A percentile compares a stretch with the other conserved stretches of the same genome.
These are phyloP conservation scores for Cynanchum wilfordii DNA, from an alignment of 257 asterid genomes.

Conservation along the genomic window DNA sequence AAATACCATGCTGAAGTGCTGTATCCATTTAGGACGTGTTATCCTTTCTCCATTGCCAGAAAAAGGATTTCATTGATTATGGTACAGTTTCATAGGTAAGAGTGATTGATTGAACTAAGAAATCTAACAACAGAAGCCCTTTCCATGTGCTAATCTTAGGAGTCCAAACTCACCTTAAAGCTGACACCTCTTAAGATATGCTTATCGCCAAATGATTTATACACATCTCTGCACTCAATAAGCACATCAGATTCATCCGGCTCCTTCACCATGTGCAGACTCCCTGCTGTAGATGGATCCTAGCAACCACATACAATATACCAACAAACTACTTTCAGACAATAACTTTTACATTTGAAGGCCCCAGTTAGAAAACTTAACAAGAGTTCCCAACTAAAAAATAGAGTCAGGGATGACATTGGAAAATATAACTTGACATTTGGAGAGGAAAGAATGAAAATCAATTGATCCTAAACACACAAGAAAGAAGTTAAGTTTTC, in stretches of 20 bases:
- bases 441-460: background rate
- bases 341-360: conserved; percentile 8
- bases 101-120: background rate
- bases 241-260: conserved; percentile 71
- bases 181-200: conserved; percentile 91
- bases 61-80: background rate
- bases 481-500: background rate
- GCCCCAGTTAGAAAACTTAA: background rate
- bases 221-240: conserved; percentile 82
- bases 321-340: background rate
- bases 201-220: conserved; percentile 93
- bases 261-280: conserved; percentile 30
- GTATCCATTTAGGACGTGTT: too few species aligned
- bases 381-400: background rate
- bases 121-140: background rate
- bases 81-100: background rate
- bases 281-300: conserved; percentile 45
- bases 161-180: conserved; percentile 71
- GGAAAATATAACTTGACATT: background rate
- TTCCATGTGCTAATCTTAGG: conserved; percentile 1
- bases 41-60: too few species aligned
- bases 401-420: background rate
- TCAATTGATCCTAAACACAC: background rate
- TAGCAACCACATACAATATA: conserved; percentile 21
- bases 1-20: too few species aligned